Evolutionary conservation across 495 filamentous ascomycete genomes (phyloP), one percentile per base, ranked within the genome.

Genomic region (Sabuloglossum arenarium): DNA sequence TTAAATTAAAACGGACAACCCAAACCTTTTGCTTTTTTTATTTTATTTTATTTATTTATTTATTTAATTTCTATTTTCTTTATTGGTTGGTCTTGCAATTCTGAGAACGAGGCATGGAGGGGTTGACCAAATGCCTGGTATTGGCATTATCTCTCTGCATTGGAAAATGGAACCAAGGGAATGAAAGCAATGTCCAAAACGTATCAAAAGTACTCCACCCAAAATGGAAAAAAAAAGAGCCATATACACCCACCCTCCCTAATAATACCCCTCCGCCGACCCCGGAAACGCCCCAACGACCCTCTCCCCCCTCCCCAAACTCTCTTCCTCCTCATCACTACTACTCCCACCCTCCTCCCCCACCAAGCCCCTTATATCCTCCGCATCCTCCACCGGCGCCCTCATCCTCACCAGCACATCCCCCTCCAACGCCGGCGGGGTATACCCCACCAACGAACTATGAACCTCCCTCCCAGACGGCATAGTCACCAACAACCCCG

Each of bases 401-500:
- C 68, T 56, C 67, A 72, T 64, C 21, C 54, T 43, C 8, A 62
- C 58, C 1, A 71, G 57, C 3, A 53, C 58, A 14, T 64, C 63
- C 55, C 61, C 63, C 32, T 68, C 68, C 37, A 71, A 55, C 24
- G 31, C 53, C 11, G 67, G 68, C 12, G 63, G 52, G 11, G 53
- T 32, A 27, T 57, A 71, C 11, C 52, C 30, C 56, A 64, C 62
- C 2, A 63, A 62, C 1, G 10, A 61, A 3, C 70, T 73, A 65
- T 94, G 82, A 31, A 94, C 84, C 62, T 97, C 90, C 32, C 91
- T 76, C 8, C 91, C 90, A 0, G 84, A 86, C 0, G 91, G 91
- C 64, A 97, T 79, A 50, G 77, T 80, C 6, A 83, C 73, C 1
- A 93, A 67, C 8, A 95, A 66, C 11, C 81, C 76, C 1, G 77